phyloP scores from a whole-genome alignment of 768 basidiomycete species.

The Leucosporidium scottii region DNA sequence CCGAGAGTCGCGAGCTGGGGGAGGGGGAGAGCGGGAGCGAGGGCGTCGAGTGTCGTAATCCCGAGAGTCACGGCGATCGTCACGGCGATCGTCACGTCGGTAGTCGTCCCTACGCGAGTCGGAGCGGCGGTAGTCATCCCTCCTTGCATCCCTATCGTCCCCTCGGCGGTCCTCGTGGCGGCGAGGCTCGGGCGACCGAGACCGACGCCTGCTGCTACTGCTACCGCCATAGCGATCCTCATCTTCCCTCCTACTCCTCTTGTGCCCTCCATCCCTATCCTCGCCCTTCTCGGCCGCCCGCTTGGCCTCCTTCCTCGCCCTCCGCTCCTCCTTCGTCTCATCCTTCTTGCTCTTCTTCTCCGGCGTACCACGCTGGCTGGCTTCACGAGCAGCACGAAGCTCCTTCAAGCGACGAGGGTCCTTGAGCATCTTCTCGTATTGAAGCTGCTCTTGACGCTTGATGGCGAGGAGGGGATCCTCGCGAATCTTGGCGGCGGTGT shows the following conservation, averaged over 20 bases:
- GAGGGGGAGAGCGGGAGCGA: slow-evolving; percentile 34
- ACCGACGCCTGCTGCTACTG: slow-evolving; percentile 12
- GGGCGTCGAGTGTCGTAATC: slow-evolving; percentile 43
- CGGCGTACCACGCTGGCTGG: not conserved
- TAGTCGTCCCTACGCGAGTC: slow-evolving; percentile 39
- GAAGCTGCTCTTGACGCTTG: slow-evolving; percentile 94
- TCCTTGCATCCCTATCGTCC: slow-evolving; percentile 26
- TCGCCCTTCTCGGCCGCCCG: slow-evolving; percentile 49
- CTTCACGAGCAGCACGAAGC: slow-evolving; percentile 41
- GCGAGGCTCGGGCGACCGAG: too few relatives aligned
- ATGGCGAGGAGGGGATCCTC: slow-evolving; percentile 97
- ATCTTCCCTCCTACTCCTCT: slow-evolving; percentile 42
- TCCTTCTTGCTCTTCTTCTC: slow-evolving; percentile 61
- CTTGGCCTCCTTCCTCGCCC: slow-evolving; percentile 51
- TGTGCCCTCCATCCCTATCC: slow-evolving; percentile 36
- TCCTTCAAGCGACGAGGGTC: slow-evolving; percentile 78
- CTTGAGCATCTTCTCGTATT: slow-evolving; percentile 57
- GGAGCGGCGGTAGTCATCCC: slow-evolving; percentile 28
- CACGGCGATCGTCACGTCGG: slow-evolving; percentile 37
- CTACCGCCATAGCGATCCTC: slow-evolving; percentile 40
- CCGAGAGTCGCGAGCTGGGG: not conserved
- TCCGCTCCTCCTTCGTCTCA: slow-evolving; percentile 65
- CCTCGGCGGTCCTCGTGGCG: slow-evolving; percentile 28
- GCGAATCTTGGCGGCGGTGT: slow-evolving; percentile 85
- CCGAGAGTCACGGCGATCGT: slow-evolving; percentile 41